phyloP scores from a whole-genome alignment of 441 rosid species.

The Dalechampia spathulata region DNA sequence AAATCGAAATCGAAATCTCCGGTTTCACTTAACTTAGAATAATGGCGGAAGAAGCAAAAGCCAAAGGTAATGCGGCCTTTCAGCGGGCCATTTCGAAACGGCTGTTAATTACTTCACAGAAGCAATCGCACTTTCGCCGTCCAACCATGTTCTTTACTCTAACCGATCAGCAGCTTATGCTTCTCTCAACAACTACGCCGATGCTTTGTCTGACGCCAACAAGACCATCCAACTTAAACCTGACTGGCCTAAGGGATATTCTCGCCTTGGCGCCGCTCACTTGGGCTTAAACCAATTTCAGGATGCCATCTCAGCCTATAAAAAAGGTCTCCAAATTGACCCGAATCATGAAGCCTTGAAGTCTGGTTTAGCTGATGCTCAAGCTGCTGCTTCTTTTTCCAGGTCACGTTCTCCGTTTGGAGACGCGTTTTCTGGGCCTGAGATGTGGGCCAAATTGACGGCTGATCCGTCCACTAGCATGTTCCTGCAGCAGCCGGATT shows the following conservation, averaged over 20 bases:
- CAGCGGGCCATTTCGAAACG: slow-evolving; percentile 62
- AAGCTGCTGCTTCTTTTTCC: slow-evolving; percentile 40
- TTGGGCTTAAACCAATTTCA: slow-evolving; percentile 48
- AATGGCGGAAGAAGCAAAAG: slow-evolving; percentile 97
- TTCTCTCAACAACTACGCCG: slow-evolving; percentile 60
- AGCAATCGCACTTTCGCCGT: slow-evolving; percentile 60
- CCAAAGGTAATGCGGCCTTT: slow-evolving; percentile 89
- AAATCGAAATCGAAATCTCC: too few relatives aligned
- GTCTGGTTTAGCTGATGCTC: slow-evolving; percentile 66
- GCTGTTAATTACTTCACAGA: slow-evolving; percentile 70
- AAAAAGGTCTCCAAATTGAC: slow-evolving; percentile 72
- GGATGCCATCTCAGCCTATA: slow-evolving; percentile 57
- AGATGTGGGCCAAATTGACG: slow-evolving; percentile 89
- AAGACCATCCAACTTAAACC: slow-evolving; percentile 88
- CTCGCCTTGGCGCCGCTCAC: slow-evolving; percentile 85
- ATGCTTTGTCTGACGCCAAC: slow-evolving; percentile 67
- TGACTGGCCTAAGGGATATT: slow-evolving; percentile 90
- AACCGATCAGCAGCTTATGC: slow-evolving; percentile 89
- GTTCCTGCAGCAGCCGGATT: slow-evolving; percentile 73
- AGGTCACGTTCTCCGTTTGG: slow-evolving; percentile 57
- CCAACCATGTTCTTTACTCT: slow-evolving; percentile 77
- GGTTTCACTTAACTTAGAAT: too few relatives aligned
- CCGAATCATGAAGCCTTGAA: slow-evolving; percentile 67
- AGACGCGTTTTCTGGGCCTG: slow-evolving; percentile 71
- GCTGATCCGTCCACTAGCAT: slow-evolving; percentile 72